These are phyloP conservation scores for Hypoxylon sp. DNA, from an alignment of 2,329 filamentous ascomycete species.

Conservation along the genomic window DNA sequence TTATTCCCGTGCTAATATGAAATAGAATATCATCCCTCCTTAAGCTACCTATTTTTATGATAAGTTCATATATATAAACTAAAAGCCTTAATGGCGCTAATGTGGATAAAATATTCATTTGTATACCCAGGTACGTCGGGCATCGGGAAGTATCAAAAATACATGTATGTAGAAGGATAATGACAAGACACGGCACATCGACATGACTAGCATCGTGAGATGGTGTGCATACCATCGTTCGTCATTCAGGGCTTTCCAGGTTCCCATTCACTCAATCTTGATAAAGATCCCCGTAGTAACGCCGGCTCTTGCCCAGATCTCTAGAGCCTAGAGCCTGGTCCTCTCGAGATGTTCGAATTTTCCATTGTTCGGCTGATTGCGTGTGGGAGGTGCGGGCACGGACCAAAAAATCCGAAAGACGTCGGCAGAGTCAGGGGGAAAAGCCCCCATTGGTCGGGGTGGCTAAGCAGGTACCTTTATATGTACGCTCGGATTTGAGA, in stretches of 20 bases:
- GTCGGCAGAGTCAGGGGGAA: slow-evolving; percentile 24
- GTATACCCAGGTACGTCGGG: slow-evolving; percentile 18
- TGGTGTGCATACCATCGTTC: slow-evolving; percentile 9
- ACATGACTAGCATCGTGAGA: slow-evolving; percentile 13
- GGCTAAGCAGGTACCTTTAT: slow-evolving; percentile 6
- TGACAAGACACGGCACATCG: slow-evolving; percentile 15
- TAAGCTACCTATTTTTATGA: slow-evolving; percentile 6
- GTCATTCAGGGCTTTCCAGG: slow-evolving; percentile 4
- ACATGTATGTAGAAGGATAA: neutral
- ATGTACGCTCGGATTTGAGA: slow-evolving; percentile 27
- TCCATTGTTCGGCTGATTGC: slow-evolving; percentile 27
- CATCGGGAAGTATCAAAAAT: slow-evolving; percentile 9
- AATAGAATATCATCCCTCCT: slow-evolving; percentile 21
- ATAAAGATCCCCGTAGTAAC: slow-evolving; percentile 35
- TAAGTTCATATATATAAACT: slow-evolving; percentile 3
- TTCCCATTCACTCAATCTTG: slow-evolving; percentile 4
- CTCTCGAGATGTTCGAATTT: slow-evolving; percentile 21
- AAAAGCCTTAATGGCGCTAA: slow-evolving; percentile 14
- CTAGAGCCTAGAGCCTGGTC: slow-evolving; percentile 1
- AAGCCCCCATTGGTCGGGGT: slow-evolving; percentile 25
- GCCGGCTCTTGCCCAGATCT: slow-evolving; percentile 8
- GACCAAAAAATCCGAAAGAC: slow-evolving; percentile 26
- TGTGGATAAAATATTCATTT: slow-evolving; percentile 24
- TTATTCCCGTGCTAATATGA: slow-evolving; percentile 13
- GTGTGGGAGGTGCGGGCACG: slow-evolving; percentile 15